Conservation (phyloP, 176 grass and related monocot genomes). For the Oryza glumipatula region DNA sequence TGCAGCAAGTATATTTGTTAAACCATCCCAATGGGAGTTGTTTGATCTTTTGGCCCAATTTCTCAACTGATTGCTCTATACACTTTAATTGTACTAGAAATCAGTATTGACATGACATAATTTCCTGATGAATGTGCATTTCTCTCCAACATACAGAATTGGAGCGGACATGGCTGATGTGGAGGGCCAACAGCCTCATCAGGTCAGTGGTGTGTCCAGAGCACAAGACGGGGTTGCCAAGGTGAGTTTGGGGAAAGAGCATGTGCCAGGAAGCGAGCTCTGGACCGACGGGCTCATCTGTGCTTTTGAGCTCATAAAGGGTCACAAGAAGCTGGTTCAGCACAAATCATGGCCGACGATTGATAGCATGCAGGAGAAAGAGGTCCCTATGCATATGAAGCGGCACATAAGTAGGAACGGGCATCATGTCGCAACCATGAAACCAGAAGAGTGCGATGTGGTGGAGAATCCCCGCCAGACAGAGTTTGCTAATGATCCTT, state of each 20-base stretch:
- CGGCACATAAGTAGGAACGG: slow-evolving; percentile 32
- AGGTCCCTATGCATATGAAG: slow-evolving; percentile 14
- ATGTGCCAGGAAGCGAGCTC: slow-evolving; percentile 58
- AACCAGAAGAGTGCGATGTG: slow-evolving; percentile 35
- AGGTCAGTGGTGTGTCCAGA: slow-evolving; percentile 38
- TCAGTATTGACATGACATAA: neutral
- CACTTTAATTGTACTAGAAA: neutral
- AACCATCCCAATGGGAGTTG: neutral
- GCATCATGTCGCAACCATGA: neutral
- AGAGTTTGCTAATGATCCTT: slow-evolving; percentile 29
- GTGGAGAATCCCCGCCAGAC: slow-evolving; percentile 25
- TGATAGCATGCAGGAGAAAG: slow-evolving; percentile 24
- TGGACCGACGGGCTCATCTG: slow-evolving; percentile 90
- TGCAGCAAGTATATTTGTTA: neutral
- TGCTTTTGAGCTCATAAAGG: slow-evolving; percentile 80
- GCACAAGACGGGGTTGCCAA: slow-evolving; percentile 49
- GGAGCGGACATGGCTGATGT: slow-evolving; percentile 43
- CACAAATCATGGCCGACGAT: slow-evolving; percentile 42
- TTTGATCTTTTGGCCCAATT: neutral
- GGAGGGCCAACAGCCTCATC: slow-evolving; percentile 38
- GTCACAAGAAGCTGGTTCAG: slow-evolving; percentile 31
- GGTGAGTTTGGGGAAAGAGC: slow-evolving; percentile 51
- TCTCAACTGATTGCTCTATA: neutral
- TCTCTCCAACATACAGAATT: slow-evolving; percentile 6
- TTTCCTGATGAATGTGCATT: neutral